Evolutionary conservation across 305 asterid genomes (phyloP).

Genomic region (Solanum hybrid): DNA sequence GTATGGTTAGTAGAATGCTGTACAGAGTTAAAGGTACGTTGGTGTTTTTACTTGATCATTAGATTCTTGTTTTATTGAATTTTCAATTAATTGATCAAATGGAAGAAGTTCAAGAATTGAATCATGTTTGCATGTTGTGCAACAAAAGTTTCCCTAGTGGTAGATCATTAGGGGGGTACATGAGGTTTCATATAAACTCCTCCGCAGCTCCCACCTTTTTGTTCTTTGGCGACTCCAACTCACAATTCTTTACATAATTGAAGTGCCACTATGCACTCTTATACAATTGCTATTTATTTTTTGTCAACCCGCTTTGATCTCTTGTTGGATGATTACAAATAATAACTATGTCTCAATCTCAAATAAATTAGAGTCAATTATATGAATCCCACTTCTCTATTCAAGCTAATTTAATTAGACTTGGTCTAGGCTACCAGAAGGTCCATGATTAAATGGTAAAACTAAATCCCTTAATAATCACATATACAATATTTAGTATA

Average conservation of each 20-base stretch:
- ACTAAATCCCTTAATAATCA: neutral
- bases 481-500: neutral
- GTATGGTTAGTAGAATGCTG: neutral
- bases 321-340: neutral
- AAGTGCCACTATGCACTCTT: slow-evolving; percentile 4
- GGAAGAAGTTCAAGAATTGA: slow-evolving; percentile 35
- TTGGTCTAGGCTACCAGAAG: neutral
- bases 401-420: neutral
- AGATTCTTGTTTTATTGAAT: neutral
- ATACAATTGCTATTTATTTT: neutral
- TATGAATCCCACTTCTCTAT: neutral
- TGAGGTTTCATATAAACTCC: no score
- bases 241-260: slow-evolving; percentile 27
- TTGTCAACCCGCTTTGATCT: neutral
- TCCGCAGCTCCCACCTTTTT: neutral
- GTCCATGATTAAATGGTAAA: neutral
- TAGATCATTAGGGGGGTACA: no score
- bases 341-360: neutral
- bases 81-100: slow-evolving; percentile 8
- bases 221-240: neutral
- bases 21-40: no score
- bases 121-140: slow-evolving; percentile 36
- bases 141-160: no score
- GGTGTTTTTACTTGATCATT: neutral
- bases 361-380: neutral